Base-by-base conservation (phyloP, 1,139 yeast genomes). In the Protomyces macrosporus region DNA sequence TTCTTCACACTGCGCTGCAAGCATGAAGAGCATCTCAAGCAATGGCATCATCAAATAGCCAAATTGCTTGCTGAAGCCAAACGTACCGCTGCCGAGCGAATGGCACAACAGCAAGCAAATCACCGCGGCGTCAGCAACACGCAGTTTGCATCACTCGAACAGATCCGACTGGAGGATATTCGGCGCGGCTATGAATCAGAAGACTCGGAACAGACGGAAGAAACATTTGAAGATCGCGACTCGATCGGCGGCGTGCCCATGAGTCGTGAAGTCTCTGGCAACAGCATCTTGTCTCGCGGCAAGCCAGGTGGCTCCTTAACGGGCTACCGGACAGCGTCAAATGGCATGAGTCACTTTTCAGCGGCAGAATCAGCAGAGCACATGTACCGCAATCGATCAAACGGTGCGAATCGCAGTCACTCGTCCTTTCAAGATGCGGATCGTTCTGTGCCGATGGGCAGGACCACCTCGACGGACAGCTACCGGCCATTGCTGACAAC, bases 21-120 rank as follows among this genome's bases (percentile, higher is more conserved):
- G n/a, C 68, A 67, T 55, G 71, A 69, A 48, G 71, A 70, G 60
- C 51, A 48, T 30, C 57, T 69, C 51, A 65, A 64, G 48, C 71
- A 67, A 51, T 70, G 72, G 72, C 65, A 69, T 34, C 40, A 65
- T n/a, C 62, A 70, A 4, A 53, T 70, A 34, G 53, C 45, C 32
- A 65, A 36, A 36, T 40, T 36, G 14, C 42, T 42, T n/a, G 66
- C 42, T 35, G 60, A 54, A 51, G 64, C 56, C 34, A 32, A 30
- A 33, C 50, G 51, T 14, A 35, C 48, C 4, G 42, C 53, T 35
- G 53, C 56, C n/a, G 62, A 58, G 37, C 56, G 39, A 33, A 45
- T 34, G 63, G 55, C 12, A 35, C 56, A 14, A n/a, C 36, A 33
- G 36, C 40, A 23, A 34, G 33, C 45, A 32, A 58, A 45, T 33